Evolutionary conservation across 371 early-diverging fungal species (phyloP).

Genomic region (Blakeslea trispora): DNA sequence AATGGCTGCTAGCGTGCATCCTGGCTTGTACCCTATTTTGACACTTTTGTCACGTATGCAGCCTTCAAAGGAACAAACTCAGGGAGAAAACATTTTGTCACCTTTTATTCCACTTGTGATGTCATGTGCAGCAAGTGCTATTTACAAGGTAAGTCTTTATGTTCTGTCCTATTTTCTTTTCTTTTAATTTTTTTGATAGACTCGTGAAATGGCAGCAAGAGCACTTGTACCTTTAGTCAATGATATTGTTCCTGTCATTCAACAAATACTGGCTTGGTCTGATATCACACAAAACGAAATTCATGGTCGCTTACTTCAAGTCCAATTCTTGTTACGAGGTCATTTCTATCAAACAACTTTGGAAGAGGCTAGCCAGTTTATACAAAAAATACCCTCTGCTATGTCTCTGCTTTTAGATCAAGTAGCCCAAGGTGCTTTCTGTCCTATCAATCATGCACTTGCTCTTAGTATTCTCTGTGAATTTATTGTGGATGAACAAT

Average conservation of each 20-base stretch:
- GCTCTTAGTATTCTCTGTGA: conserved; percentile 52
- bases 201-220: conserved; percentile 85
- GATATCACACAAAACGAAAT: conserved; percentile 59
- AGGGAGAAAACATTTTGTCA: conserved; percentile 53
- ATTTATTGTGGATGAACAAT: conserved; percentile 59
- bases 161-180: too few species aligned
- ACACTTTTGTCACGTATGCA: conserved; percentile 76
- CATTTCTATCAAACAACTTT: conserved; percentile 49
- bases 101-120: conserved; percentile 76
- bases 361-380: conserved; percentile 37
- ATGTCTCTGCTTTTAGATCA: conserved; percentile 24
- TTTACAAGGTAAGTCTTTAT: too few species aligned
- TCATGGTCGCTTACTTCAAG: conserved; percentile 73
- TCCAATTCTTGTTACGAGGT: conserved; percentile 60
- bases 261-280: conserved; percentile 25
- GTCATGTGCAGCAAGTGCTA: conserved; percentile 71
- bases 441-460: conserved; percentile 46
- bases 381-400: conserved; percentile 34
- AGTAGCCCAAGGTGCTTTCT: conserved; percentile 25
- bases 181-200: too few species aligned
- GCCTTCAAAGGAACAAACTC: conserved; percentile 64
- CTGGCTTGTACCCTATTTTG: conserved; percentile 77
- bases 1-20: conserved; percentile 61
- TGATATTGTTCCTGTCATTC: conserved; percentile 49
- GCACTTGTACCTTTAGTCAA: conserved; percentile 75